Conservation (phyloP, 345 rosid genomes). For the Salix exigua region DNA sequence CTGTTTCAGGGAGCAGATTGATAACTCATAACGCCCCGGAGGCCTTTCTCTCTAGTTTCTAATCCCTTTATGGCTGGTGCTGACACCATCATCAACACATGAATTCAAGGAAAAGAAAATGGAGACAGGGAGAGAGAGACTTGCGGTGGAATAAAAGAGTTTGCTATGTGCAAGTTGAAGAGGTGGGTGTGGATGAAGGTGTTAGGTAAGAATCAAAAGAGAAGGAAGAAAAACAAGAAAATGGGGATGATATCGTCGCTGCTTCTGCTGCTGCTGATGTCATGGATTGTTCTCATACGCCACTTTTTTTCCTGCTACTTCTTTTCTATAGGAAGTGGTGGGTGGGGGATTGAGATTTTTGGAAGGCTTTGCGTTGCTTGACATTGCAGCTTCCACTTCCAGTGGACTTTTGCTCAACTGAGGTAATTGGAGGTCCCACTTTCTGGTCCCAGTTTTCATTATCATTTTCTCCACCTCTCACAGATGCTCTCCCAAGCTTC, state of each 20-base stretch:
- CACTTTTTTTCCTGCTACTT: background rate
- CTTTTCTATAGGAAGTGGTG: slow-evolving; percentile 23
- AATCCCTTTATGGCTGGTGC: slow-evolving; percentile 7
- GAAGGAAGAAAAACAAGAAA: background rate
- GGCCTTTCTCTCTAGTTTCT: slow-evolving; percentile 12
- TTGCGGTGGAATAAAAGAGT: slow-evolving; percentile 25
- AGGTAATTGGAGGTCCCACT: slow-evolving; percentile 34
- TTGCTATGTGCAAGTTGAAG: slow-evolving; percentile 35
- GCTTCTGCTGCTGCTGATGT: slow-evolving; percentile 8
- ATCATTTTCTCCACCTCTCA: slow-evolving; percentile 16
- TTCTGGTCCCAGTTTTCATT: slow-evolving; percentile 15
- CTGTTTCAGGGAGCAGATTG: background rate
- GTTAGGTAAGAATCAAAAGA: slow-evolving; percentile 35
- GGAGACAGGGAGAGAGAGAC: slow-evolving; percentile 6
- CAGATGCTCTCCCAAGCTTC: slow-evolving; percentile 11
- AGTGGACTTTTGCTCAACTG: slow-evolving; percentile 35
- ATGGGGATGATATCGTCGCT: slow-evolving; percentile 2
- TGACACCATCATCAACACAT: slow-evolving; percentile 33
- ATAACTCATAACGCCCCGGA: slow-evolving; percentile 1
- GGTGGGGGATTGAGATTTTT: slow-evolving; percentile 35
- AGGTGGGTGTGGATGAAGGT: slow-evolving; percentile 29
- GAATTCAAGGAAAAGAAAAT: slow-evolving; percentile 37
- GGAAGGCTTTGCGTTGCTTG: slow-evolving; percentile 40
- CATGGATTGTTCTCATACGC: slow-evolving; percentile 8
- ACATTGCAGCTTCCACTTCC: slow-evolving; percentile 49